Evolutionary conservation across 2,329 filamentous ascomycete genomes (phyloP).

Genomic region (Truncatella angustata): DNA sequence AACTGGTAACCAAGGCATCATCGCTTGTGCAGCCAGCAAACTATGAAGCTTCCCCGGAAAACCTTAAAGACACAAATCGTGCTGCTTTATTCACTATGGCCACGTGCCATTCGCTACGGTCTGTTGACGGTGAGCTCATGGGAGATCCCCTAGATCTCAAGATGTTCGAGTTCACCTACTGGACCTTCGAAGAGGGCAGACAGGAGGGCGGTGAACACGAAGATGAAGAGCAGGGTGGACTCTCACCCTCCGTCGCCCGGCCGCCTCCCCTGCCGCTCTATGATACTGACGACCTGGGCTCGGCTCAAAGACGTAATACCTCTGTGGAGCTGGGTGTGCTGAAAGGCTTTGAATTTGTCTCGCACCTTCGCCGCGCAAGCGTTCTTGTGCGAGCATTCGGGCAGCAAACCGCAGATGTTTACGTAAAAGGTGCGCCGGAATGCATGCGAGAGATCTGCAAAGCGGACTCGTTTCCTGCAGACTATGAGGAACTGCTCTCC

Average conservation of each 20-base stretch:
- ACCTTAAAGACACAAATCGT: conserved; percentile 34
- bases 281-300: conserved; percentile 30
- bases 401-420: conserved; percentile 79
- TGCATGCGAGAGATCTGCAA: conserved; percentile 93
- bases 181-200: conserved; percentile 87
- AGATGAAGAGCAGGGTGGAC: conserved; percentile 70
- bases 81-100: conserved; percentile 92
- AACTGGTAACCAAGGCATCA: conserved; percentile 67
- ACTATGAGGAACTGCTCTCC: conserved; percentile 86
- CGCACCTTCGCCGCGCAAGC: conserved; percentile 86
- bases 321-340: conserved; percentile 85
- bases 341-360: conserved; percentile 92
- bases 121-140: conserved; percentile 83
- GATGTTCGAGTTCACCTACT: conserved; percentile 96
- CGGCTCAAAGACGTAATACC: conserved; percentile 29
- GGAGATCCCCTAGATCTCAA: conserved; percentile 95
- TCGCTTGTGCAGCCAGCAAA: conserved; percentile 50
- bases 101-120: conserved; percentile 88
- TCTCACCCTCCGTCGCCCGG: conserved; percentile 85
- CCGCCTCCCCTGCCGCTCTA: conserved; percentile 66
- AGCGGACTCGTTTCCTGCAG: conserved; percentile 76
- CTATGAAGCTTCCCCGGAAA: conserved; percentile 26
- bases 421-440: conserved; percentile 95
- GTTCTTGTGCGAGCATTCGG: conserved; percentile 90
- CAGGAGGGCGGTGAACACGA: conserved; percentile 64